These are phyloP conservation scores for Globisporangium cylindrosporum DNA, from an alignment of 352 stramenopile species.

Conservation along the genomic window DNA sequence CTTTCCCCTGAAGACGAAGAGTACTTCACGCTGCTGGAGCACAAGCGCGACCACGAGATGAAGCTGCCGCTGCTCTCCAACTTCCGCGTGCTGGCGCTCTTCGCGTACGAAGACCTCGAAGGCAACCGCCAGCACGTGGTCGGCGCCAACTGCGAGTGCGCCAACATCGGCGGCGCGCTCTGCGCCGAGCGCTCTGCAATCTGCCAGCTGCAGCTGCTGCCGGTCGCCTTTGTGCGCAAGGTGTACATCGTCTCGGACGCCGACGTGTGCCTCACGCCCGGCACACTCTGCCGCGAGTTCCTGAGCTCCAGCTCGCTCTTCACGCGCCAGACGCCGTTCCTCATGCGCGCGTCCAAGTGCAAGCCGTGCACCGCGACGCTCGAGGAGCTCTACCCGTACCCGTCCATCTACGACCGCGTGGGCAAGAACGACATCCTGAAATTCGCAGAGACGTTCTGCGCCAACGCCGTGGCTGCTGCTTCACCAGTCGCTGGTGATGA, in stretches of 20 bases:
- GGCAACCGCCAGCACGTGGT: slow-evolving; percentile 49
- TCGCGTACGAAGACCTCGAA: slow-evolving; percentile 56
- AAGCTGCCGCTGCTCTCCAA: slow-evolving; percentile 30
- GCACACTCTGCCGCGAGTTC: slow-evolving; percentile 88
- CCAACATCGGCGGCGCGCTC: slow-evolving; percentile 79
- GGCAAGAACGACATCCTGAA: slow-evolving; percentile 42
- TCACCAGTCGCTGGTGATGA: no score
- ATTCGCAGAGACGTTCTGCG: slow-evolving; percentile 37
- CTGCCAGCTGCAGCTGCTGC: slow-evolving; percentile 64
- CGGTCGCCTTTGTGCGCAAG: slow-evolving; percentile 42
- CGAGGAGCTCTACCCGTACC: slow-evolving; percentile 78
- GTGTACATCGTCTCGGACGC: slow-evolving; percentile 88
- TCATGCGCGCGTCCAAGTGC: slow-evolving; percentile 56
- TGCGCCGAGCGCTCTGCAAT: slow-evolving; percentile 82
- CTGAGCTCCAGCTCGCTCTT: slow-evolving; percentile 67
- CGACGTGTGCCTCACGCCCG: slow-evolving; percentile 71
- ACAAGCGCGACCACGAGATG: slow-evolving; percentile 38
- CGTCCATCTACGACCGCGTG: slow-evolving; percentile 74
- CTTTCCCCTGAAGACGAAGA: slow-evolving; percentile 44
- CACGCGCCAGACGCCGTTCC: slow-evolving; percentile 51
- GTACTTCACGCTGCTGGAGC: slow-evolving; percentile 44
- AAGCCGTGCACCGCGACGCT: slow-evolving; percentile 57
- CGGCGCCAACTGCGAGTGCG: slow-evolving; percentile 85
- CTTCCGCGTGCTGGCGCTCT: slow-evolving; percentile 50
- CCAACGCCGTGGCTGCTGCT: neutral